Conservation (phyloP, 768 basidiomycete species). For the Naematelia encephala region DNA sequence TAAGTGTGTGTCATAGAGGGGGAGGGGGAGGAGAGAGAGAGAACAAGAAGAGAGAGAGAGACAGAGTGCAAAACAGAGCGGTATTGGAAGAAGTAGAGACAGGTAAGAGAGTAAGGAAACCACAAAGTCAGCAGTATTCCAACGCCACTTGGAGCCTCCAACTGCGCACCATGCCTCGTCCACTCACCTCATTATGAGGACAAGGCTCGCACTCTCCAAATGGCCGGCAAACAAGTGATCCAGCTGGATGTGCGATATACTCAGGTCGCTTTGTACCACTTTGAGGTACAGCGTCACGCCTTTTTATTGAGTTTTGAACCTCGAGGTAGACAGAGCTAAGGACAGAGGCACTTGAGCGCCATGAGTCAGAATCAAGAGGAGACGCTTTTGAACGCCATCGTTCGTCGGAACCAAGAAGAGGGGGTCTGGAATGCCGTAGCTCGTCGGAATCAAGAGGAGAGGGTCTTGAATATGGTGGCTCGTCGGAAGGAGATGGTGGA, state of each 20-base stretch:
- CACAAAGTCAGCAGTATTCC: too few species aligned
- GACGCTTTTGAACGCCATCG: too few species aligned
- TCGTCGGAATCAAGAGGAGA: neutral
- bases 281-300: neutral
- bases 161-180: neutral
- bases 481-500: neutral
- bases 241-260: slow-evolving; percentile 33
- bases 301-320: neutral
- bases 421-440: too few species aligned
- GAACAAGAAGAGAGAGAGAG: neutral
- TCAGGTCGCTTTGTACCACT: slow-evolving; percentile 14
- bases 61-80: too few species aligned
- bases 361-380: too few species aligned
- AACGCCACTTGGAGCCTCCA: too few species aligned
- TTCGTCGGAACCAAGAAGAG: too few species aligned
- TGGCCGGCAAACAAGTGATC: slow-evolving; percentile 50
- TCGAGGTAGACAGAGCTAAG: too few species aligned
- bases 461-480: neutral
- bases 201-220: slow-evolving; percentile 56
- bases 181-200: slow-evolving; percentile 54
- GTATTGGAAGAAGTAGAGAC: too few species aligned
- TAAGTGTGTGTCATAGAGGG: too few species aligned
- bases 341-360: too few species aligned
- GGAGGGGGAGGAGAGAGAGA: neutral
- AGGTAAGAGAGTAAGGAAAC: too few species aligned